phyloP scores from a whole-genome alignment of 441 rosid species.

The Euphorbia schlechtendalii region DNA sequence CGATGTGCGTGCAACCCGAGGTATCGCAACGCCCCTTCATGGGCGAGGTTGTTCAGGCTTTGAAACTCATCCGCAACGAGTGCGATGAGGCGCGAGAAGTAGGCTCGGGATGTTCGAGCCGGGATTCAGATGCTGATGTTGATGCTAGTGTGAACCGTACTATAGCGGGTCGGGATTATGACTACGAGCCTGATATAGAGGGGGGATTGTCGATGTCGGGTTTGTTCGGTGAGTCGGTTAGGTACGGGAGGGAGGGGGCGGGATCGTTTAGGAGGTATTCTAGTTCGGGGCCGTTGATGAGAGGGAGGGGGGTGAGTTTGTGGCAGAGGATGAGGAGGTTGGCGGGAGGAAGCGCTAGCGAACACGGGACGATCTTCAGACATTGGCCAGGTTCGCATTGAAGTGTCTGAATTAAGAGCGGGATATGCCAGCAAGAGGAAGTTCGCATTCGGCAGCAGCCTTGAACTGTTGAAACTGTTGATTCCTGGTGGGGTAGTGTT shows the following conservation, averaged over 20 bases:
- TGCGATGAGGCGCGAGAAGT: slow-evolving; percentile 70
- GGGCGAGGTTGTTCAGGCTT: slow-evolving; percentile 97
- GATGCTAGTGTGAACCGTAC: slow-evolving; percentile 37
- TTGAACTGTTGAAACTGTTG: neutral
- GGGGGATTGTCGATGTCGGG: slow-evolving; percentile 51
- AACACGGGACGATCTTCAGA: slow-evolving; percentile 43
- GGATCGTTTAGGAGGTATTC: slow-evolving; percentile 54
- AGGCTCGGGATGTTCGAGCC: slow-evolving; percentile 50
- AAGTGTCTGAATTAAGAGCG: slow-evolving; percentile 17
- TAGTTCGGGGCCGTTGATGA: slow-evolving; percentile 65
- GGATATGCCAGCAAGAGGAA: no score
- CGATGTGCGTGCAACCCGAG: slow-evolving; percentile 92
- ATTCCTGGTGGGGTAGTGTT: neutral
- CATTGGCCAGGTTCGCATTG: slow-evolving; percentile 56
- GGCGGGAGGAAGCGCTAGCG: slow-evolving; percentile 65
- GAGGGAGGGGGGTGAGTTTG: slow-evolving; percentile 43
- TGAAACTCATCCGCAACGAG: slow-evolving; percentile 83
- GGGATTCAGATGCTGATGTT: slow-evolving; percentile 43
- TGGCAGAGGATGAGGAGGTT: slow-evolving; percentile 66
- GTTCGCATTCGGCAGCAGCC: neutral
- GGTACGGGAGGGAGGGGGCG: slow-evolving; percentile 32
- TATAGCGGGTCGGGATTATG: slow-evolving; percentile 40
- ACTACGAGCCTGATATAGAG: slow-evolving; percentile 55
- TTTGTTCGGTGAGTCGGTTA: slow-evolving; percentile 38
- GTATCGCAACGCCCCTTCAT: slow-evolving; percentile 94